A percentile compares a stretch with the other conserved stretches of the same genome.
These are phyloP conservation scores for Neurospora sp. DNA, from an alignment of 495 filamentous ascomycete species.

Conservation along the genomic window DNA sequence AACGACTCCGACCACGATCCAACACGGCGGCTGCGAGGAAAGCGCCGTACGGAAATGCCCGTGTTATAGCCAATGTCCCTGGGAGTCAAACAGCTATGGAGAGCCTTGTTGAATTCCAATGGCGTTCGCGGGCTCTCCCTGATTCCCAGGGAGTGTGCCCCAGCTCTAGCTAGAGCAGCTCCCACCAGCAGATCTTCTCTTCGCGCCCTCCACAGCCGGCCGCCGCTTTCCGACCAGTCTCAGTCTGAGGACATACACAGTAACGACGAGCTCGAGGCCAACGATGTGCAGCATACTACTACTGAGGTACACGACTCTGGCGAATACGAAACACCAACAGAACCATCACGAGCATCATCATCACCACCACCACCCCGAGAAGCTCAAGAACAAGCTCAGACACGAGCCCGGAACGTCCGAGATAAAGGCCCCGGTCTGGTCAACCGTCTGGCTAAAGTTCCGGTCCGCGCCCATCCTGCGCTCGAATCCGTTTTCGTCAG, in stretches of 20 bases:
- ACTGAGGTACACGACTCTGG: neutral
- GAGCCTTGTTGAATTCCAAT: constrained; percentile 16
- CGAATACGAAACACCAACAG: neutral
- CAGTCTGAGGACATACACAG: neutral
- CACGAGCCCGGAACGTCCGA: neutral
- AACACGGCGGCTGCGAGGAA: neutral
- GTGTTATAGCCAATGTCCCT: constrained; percentile 34
- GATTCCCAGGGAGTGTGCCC: constrained; percentile 22
- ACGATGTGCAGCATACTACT: neutral
- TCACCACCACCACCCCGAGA: neutral
- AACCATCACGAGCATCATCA: neutral
- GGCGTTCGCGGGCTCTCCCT: constrained; percentile 19
- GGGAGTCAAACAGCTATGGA: constrained; percentile 28
- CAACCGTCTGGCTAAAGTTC: constrained; percentile 12
- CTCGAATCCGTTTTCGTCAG: constrained; percentile 15
- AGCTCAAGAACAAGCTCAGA: neutral
- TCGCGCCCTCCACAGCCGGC: neutral
- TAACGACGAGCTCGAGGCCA: neutral
- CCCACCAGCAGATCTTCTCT: neutral
- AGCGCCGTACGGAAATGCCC: constrained; percentile 13
- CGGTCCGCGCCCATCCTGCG: constrained; percentile 9
- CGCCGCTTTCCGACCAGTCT: neutral
- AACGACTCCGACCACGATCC: neutral
- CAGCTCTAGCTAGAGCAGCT: neutral
- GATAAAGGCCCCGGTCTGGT: neutral